phyloP scores from a whole-genome alignment of 805 yeast genomes.

The Nakazawaea anatomiae region DNA sequence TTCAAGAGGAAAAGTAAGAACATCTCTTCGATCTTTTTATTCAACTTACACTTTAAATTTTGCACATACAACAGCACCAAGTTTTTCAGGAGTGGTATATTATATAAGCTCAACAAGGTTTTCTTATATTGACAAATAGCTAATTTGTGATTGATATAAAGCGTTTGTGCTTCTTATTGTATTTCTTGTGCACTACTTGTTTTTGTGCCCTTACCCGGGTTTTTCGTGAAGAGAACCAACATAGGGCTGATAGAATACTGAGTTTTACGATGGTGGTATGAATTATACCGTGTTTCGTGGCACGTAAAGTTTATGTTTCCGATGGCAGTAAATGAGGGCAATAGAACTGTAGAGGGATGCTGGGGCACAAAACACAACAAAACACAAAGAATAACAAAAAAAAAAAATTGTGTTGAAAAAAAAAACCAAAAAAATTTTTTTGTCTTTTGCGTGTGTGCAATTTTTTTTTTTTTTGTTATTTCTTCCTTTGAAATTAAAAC shows the following conservation, averaged over 20 bases:
- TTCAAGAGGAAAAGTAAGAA: too few relatives aligned
- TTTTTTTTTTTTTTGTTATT: conserved; percentile 17
- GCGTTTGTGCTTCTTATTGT: not conserved
- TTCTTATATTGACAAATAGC: not conserved
- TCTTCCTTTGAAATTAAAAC: not conserved
- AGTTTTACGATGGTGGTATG: not conserved
- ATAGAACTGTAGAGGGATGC: too few relatives aligned
- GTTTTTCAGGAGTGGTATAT: too few relatives aligned
- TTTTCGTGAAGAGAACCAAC: not conserved
- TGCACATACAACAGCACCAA: too few relatives aligned
- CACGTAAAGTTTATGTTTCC: not conserved
- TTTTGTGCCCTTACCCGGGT: not conserved
- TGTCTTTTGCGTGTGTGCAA: too few relatives aligned
- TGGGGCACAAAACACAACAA: too few relatives aligned
- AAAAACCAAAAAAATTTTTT: not conserved
- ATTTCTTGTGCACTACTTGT: not conserved
- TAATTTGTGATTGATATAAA: not conserved
- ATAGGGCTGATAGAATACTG: not conserved
- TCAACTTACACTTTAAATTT: too few relatives aligned
- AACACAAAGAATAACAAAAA: not conserved
- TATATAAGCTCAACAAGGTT: too few relatives aligned
- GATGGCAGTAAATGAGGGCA: not conserved
- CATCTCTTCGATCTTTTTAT: too few relatives aligned
- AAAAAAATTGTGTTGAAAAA: not conserved
- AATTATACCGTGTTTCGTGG: not conserved